These are phyloP conservation scores for Exophiala dermatitidis DNA, from an alignment of 2,329 filamentous ascomycete genomes.

Conservation along the genomic window DNA sequence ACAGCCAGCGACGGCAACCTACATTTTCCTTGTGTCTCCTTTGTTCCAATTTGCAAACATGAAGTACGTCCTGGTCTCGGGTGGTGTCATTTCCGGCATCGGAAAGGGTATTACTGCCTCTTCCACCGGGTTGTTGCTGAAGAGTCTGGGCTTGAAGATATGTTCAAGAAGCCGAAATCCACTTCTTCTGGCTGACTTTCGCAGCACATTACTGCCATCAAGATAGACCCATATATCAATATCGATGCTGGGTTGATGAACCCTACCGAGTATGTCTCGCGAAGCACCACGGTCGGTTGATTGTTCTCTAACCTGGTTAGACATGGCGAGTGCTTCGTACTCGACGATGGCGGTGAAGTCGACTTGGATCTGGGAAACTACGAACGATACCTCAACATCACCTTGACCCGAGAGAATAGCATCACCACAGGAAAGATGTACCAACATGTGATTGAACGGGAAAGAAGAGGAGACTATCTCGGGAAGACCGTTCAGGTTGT, in stretches of 20 bases:
- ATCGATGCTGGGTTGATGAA: slow-evolving; percentile 69
- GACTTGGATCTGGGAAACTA: slow-evolving; percentile 71
- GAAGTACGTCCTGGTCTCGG: slow-evolving; percentile 76
- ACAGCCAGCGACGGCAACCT: slow-evolving; percentile 24
- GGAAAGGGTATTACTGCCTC: slow-evolving; percentile 64
- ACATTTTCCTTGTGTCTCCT: slow-evolving; percentile 10
- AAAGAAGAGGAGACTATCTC: slow-evolving; percentile 68
- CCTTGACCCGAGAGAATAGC: slow-evolving; percentile 79
- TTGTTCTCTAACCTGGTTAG: slow-evolving; percentile 35
- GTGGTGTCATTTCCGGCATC: slow-evolving; percentile 51
- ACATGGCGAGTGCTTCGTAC: slow-evolving; percentile 84
- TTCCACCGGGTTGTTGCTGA: slow-evolving; percentile 66
- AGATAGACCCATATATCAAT: slow-evolving; percentile 70
- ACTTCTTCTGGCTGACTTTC: not conserved
- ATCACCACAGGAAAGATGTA: slow-evolving; percentile 98
- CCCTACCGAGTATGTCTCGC: slow-evolving; percentile 50
- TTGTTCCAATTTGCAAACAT: slow-evolving; percentile 38
- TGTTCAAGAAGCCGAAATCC: not conserved
- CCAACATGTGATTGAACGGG: slow-evolving; percentile 72
- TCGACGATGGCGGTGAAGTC: slow-evolving; percentile 72
- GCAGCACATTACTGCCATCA: slow-evolving; percentile 51
- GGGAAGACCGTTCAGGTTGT: slow-evolving; percentile 87
- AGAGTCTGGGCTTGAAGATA: slow-evolving; percentile 68
- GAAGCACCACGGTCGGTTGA: not conserved
- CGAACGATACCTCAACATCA: slow-evolving; percentile 74